Percentiles rank a stretch among this genome's conserved stretches.
These are phyloP conservation scores for Penicillium hesseltinei DNA, from an alignment of 2,329 filamentous ascomycete genomes.

Conservation along the genomic window DNA sequence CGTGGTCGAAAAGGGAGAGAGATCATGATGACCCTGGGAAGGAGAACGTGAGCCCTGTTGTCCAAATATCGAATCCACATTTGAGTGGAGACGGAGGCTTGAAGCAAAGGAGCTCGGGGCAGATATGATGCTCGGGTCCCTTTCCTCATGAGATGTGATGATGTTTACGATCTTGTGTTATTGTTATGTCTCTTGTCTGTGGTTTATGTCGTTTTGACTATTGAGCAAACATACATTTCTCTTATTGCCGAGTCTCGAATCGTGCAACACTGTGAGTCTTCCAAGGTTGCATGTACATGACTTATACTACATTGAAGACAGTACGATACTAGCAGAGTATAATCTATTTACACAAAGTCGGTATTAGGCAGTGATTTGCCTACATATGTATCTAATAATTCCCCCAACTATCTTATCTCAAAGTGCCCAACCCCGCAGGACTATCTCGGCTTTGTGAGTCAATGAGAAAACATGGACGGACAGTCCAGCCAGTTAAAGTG, in stretches of 20 bases:
- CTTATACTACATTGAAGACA: not conserved
- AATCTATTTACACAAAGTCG: not conserved
- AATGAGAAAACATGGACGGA: slow-evolving; percentile 3
- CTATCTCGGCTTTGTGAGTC: slow-evolving; percentile 1
- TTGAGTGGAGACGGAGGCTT: slow-evolving; percentile 8
- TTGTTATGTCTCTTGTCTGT: not conserved
- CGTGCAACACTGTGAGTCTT: not conserved
- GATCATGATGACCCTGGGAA: slow-evolving; percentile 1
- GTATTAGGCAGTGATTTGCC: not conserved
- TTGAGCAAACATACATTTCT: not conserved
- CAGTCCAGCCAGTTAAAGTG: slow-evolving; percentile 8
- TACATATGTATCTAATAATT: not conserved
- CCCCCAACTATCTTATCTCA: not conserved
- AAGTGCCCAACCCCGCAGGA: not conserved
- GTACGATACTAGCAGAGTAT: not conserved
- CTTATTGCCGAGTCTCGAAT: not conserved
- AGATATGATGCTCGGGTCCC: slow-evolving; percentile 7
- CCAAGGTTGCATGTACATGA: not conserved
- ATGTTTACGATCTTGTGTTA: slow-evolving; percentile 1
- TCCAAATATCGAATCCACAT: not conserved
- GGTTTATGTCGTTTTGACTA: not conserved
- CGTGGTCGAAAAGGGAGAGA: not conserved
- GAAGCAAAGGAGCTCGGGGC: slow-evolving; percentile 14
- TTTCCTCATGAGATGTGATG: not conserved
- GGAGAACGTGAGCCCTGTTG: slow-evolving; percentile 13